Base-by-base conservation (phyloP, 2,329 filamentous ascomycete genomes). In the Leptosphaerulina australis region DNA sequence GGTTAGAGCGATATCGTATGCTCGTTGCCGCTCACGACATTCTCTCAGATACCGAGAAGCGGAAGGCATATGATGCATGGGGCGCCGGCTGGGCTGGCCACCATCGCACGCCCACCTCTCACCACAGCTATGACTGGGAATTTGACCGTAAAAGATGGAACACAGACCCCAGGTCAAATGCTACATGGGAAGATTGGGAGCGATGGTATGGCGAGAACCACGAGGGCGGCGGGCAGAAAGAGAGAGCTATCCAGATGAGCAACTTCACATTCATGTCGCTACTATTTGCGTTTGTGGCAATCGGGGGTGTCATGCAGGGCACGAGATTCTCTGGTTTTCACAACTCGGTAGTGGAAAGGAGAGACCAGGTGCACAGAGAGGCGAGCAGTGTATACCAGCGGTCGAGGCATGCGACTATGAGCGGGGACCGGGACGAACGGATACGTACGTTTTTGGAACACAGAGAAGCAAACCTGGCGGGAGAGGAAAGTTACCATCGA, bases 121-220 rank as follows among this genome's bases (percentile, higher is more conserved):
- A 59, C 53, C 54, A 58, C 50, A 41, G 62, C 55, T 51, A 62
- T 56, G 62, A 60, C 31, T 70, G 52, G 60, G 52, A 56, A 6
- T 58, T 53, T 24, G 60, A 71, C 62, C 56, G 65, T 11, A 49
- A 56, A 56, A 38, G 67, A 56, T 64, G 73, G 74, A 41, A 66
- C 59, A 55, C 68, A 66, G 63, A 76, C 68, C 70, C 80, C 2
- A 83, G 86, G 38, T 71, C 77, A 61, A 97, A 97, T 70, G 94
- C 91, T 0, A 97, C 94, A 0, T 99, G 94, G 94, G 94, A 99
- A 70, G 94, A 99, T 71, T 97, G 92, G 92, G 90, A 96, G 76
- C 81, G 81, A 34, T 76, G 73, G 72, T 69, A 73, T 53, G 47
- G 59, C 18, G 60, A 62, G 24, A 69, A 67, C 20, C 58, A 68